Percentiles rank a stretch among this genome's conserved stretches.
Evolutionary conservation across 805 yeast genomes (phyloP).

Genomic region (Naumovozyma baii): DNA sequence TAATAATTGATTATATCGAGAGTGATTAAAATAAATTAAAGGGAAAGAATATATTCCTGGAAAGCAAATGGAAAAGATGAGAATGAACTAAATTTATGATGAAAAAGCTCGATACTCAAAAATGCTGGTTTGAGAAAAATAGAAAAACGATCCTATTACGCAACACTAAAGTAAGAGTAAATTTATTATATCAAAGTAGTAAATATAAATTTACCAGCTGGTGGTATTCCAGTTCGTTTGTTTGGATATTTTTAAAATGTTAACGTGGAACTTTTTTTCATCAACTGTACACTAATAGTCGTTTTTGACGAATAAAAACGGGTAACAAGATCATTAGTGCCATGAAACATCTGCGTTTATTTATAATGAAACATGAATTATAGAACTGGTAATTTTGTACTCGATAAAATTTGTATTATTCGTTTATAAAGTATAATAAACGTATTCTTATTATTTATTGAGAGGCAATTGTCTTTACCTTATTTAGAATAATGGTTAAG

Average conservation of each 20-base stretch:
- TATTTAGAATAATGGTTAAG: conserved; percentile 12
- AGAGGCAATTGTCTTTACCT: conserved; percentile 11
- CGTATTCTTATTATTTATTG: too few relatives aligned
- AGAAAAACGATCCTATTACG: background rate
- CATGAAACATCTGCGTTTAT: too few relatives aligned
- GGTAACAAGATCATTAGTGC: too few relatives aligned
- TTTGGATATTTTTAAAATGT: background rate
- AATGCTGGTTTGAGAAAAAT: background rate
- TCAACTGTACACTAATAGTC: background rate
- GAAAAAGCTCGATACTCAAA: background rate
- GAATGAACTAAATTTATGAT: too few relatives aligned
- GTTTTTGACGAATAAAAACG: background rate
- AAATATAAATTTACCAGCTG: too few relatives aligned
- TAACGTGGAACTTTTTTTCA: background rate
- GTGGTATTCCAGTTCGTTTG: background rate
- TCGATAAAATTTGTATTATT: too few relatives aligned
- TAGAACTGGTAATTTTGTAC: too few relatives aligned
- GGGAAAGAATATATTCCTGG: background rate
- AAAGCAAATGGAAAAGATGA: background rate
- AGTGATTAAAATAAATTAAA: background rate
- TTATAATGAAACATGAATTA: too few relatives aligned
- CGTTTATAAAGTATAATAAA: too few relatives aligned
- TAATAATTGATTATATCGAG: background rate
- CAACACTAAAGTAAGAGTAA: too few relatives aligned
- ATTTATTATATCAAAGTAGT: too few relatives aligned